Base-by-base conservation (phyloP, 345 rosid species). In the Eucalyptus shirleyi region DNA sequence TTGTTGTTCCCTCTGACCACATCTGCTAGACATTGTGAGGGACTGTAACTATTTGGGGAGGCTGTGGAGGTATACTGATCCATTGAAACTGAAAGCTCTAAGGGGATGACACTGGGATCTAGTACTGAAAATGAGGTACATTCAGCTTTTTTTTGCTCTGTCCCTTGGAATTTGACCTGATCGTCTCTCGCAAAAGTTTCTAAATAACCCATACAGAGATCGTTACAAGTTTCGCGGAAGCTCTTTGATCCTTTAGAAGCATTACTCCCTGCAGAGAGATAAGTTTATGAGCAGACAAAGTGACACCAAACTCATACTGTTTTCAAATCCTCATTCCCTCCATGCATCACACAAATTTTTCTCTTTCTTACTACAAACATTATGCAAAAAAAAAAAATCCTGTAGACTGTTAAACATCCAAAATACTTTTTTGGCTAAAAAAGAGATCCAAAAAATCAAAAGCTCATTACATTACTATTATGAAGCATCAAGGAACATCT, bases 191-290 rank as follows among this genome's bases (percentile, higher is more conserved):
- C 88, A 23, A 60, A 59, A 24, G 86, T 89, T 69, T 49, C 88
- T 88, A 44, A 17, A 87, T 45, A 86, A 80, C 82, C 85, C 86
- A 88, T 77, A 60, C 37, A 56, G 62, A 88, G 86, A 88, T 37
- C 65, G 44, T 86, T 62, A 87, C 86, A 87, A 81, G 88, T 86
- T 88, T 86, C 88, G 19, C 50, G 87, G 24, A 80, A 91, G 50
- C 72, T 82, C 91, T 91, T 89, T 53, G 90, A 72, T 88, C 86
- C 87, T 89, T 89, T 87, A 34, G 67, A 51, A 87, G 87, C 89
- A 90, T 53, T 51, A 56, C 60, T 87, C 72, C 89, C 92, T 91
- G 88, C 67, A 65, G 34, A 89, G 88, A 86, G 87, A 49, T n/a
- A 77, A 77, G 85, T 40, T 77, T 44, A 77, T 77, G 47, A 77